These are phyloP conservation scores for Aspergillus affinis DNA, from an alignment of 495 filamentous ascomycete species.

Conservation along the genomic window DNA sequence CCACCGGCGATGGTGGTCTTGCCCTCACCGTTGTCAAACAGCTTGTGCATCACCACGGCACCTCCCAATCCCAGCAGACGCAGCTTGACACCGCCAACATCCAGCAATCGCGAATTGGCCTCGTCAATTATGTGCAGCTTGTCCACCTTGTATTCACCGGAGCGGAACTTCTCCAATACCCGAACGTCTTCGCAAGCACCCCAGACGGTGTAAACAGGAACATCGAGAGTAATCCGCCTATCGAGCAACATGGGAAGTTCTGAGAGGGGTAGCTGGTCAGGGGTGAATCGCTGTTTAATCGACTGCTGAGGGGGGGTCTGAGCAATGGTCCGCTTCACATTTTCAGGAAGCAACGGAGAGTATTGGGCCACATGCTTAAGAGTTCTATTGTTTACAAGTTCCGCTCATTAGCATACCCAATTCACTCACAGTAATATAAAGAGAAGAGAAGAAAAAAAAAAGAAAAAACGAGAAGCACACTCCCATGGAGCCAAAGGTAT, in stretches of 20 bases:
- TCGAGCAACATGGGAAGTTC: slow-evolving; percentile 90
- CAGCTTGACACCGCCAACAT: slow-evolving; percentile 94
- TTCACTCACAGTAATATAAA: no score
- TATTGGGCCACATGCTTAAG: slow-evolving; percentile 98
- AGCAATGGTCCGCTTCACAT: slow-evolving; percentile 82
- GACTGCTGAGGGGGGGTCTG: slow-evolving; percentile 57
- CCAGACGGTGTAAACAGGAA: slow-evolving; percentile 99
- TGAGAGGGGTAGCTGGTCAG: slow-evolving; percentile 86
- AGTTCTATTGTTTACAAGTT: slow-evolving; percentile 58
- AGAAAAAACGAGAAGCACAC: no score
- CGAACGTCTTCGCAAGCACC: slow-evolving; percentile 98
- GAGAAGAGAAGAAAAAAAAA: no score
- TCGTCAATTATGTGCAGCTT: slow-evolving; percentile 99
- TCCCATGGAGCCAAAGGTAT: not conserved
- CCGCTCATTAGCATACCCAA: not conserved
- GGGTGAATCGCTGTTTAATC: slow-evolving; percentile 78
- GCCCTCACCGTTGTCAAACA: slow-evolving; percentile 98
- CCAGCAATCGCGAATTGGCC: slow-evolving; percentile 88
- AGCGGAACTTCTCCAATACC: slow-evolving; percentile 96
- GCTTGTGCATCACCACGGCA: slow-evolving; percentile 99
- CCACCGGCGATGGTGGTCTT: slow-evolving; percentile 97
- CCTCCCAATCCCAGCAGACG: slow-evolving; percentile 91
- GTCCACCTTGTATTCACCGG: slow-evolving; percentile 95
- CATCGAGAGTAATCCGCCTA: slow-evolving; percentile 82
- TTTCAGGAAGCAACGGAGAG: slow-evolving; percentile 86